Base-by-base conservation (phyloP, 768 basidiomycete genomes). In the Boletales sp. region DNA sequence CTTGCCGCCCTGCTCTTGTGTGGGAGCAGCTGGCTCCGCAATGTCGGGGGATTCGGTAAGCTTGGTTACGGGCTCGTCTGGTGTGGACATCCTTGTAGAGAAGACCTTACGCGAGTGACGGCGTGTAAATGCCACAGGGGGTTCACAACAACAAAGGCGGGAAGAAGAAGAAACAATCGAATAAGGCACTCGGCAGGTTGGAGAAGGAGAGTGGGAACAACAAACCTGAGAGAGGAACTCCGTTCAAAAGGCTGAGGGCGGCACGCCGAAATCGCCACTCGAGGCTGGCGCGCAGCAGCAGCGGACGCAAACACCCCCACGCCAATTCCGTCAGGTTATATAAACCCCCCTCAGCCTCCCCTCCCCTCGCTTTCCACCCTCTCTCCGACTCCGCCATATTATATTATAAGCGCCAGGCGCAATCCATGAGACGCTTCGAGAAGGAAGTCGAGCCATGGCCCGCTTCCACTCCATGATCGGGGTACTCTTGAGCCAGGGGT, bases 351-450 rank as follows among this genome's bases (percentile, higher is more conserved):
- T n/a, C 49, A 8, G 13, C 40, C 39, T 33, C 30, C 47, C n/a
- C 21, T 17, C 33, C 41, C 19, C 40, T 33, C 35, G 42, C 17
- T 25, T 25, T 51, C 60, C 53, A 56, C 60, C 50, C 41, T 59
- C 45, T 33, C 60, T 62, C 60, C 55, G 53, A 65, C 57, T 51
- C 57, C 53, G 35, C 50, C 56, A 51, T 37, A 19, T 12, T 15
- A 34, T 34, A 34, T 19, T 21, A 59, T 53, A 12, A 40, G 43
- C 6, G 39, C 5, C 36, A 43, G 60, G 60, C 60, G 57, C 53
- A 63, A 53, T 39, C 36, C 15, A 2, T 39, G 17, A 17, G 25
- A 18, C 21, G 28, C 56, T 62, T 62, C 50, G 50, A 48, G 42
- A 54, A 57, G 33, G 41, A 31, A 43, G 8, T 17, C 15, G 41